Conservation (phyloP, 1,284 basidiomycete species). For the Cutaneotrichosporon spelunceum region DNA sequence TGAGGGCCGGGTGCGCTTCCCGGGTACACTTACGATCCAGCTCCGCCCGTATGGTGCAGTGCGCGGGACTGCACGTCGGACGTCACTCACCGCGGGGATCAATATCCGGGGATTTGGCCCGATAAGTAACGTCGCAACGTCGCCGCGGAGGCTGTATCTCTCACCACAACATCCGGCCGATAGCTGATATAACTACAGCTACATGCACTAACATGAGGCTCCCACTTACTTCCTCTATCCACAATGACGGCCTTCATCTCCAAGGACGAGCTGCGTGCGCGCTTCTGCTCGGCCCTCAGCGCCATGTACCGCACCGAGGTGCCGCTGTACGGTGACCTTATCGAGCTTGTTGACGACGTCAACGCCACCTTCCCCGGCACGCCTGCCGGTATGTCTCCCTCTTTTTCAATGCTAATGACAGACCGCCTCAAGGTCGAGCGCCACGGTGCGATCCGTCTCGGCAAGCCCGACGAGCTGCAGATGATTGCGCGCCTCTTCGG, state of each 20-base stretch:
- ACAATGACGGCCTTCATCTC: conserved; percentile 15
- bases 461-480: conserved; percentile 46
- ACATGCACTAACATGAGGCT: not conserved
- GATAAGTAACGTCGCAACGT: not conserved
- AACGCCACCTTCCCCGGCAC: conserved; percentile 30
- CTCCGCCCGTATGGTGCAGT: not conserved
- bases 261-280: conserved; percentile 42
- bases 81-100: not conserved
- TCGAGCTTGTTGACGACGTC: conserved; percentile 49
- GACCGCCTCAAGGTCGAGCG: conserved; percentile 51
- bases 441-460: conserved; percentile 54
- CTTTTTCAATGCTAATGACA: conserved; percentile 12
- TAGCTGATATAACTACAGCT: conserved; percentile 3
- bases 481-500: conserved; percentile 50
- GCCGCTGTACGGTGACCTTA: conserved; percentile 52
- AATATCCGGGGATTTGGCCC: not conserved
- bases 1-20: not conserved
- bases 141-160: not conserved
- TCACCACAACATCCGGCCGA: not conserved
- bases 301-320: conserved; percentile 52
- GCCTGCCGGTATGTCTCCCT: conserved; percentile 15
- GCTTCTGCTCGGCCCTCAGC: conserved; percentile 47
- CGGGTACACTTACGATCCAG: not conserved
- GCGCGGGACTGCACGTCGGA: not conserved
- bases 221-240: not conserved